phyloP scores from a whole-genome alignment of 2,329 filamentous ascomycete species.

The Aspergillus sp. region DNA sequence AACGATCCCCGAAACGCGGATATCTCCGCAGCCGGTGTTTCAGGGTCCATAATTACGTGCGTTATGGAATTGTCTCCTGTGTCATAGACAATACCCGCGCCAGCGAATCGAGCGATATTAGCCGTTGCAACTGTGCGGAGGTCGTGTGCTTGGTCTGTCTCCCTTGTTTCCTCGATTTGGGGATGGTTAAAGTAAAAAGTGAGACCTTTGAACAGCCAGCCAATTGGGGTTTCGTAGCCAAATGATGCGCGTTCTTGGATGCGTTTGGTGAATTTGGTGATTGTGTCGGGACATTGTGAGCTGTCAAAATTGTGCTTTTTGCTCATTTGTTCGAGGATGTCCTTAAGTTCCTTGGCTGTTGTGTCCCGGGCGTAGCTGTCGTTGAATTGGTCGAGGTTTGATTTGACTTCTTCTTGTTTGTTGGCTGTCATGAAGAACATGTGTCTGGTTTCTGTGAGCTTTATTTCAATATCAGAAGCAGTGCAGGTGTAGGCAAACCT shows the following conservation, averaged over 20 bases:
- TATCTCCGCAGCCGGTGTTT: conserved; percentile 40
- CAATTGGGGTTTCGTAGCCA: conserved; percentile 28
- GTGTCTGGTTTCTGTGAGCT: conserved; percentile 44
- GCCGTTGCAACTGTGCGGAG: conserved; percentile 40
- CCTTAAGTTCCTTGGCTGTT: conserved; percentile 55
- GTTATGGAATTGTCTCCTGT: conserved; percentile 55
- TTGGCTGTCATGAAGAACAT: conserved; percentile 62
- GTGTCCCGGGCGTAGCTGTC: conserved; percentile 77
- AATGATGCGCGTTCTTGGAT: conserved; percentile 42
- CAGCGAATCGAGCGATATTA: conserved; percentile 62
- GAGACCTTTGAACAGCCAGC: conserved; percentile 46
- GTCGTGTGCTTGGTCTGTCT: conserved; percentile 3
- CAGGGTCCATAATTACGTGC: conserved; percentile 61
- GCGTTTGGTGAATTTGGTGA: conserved; percentile 50
- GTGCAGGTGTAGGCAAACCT: conserved; percentile 32
- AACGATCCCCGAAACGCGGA: conserved; percentile 25
- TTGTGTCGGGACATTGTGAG: conserved; percentile 44
- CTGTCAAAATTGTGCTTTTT: conserved; percentile 11
- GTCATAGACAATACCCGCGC: conserved; percentile 51
- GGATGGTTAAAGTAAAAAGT: conserved; percentile 37
- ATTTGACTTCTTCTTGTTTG: conserved; percentile 48
- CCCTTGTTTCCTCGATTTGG: conserved; percentile 1
- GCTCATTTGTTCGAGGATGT: conserved; percentile 39
- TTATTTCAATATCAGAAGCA: conserved; percentile 10
- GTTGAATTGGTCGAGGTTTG: conserved; percentile 66